Conservation (phyloP, 345 rosid species). For the Zanthoxylum bungeanum region DNA sequence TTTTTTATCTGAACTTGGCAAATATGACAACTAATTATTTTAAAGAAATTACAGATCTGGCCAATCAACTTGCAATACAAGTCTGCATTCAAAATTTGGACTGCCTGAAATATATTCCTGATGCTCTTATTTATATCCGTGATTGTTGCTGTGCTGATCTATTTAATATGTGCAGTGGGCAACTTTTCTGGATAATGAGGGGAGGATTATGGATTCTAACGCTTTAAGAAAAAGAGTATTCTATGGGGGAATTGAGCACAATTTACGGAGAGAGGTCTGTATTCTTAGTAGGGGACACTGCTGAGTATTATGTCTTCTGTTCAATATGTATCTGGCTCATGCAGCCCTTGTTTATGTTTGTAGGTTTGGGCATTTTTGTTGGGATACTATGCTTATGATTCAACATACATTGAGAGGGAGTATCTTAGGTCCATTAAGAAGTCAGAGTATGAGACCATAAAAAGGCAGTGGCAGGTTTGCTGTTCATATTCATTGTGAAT, state of each 20-base stretch:
- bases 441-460: slow-evolving; percentile 76
- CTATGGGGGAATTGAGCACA: slow-evolving; percentile 88
- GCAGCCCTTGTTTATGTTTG: slow-evolving; percentile 18
- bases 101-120: neutral
- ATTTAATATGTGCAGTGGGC: slow-evolving; percentile 55
- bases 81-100: neutral
- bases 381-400: slow-evolving; percentile 80
- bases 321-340: slow-evolving; percentile 12
- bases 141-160: neutral
- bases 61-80: neutral
- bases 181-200: slow-evolving; percentile 84
- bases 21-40: neutral
- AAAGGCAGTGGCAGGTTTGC: slow-evolving; percentile 90
- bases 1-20: neutral
- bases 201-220: slow-evolving; percentile 66
- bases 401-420: slow-evolving; percentile 88
- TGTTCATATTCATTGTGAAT: neutral
- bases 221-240: slow-evolving; percentile 80
- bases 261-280: slow-evolving; percentile 74
- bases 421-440: slow-evolving; percentile 53
- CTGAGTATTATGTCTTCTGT: neutral
- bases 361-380: slow-evolving; percentile 88
- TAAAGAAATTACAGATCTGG: neutral
- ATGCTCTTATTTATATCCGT: neutral
- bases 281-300: slow-evolving; percentile 8